phyloP scores from a whole-genome alignment of 2,329 filamentous ascomycete species.

The Ophiocordyceps camponoti-floridani region DNA sequence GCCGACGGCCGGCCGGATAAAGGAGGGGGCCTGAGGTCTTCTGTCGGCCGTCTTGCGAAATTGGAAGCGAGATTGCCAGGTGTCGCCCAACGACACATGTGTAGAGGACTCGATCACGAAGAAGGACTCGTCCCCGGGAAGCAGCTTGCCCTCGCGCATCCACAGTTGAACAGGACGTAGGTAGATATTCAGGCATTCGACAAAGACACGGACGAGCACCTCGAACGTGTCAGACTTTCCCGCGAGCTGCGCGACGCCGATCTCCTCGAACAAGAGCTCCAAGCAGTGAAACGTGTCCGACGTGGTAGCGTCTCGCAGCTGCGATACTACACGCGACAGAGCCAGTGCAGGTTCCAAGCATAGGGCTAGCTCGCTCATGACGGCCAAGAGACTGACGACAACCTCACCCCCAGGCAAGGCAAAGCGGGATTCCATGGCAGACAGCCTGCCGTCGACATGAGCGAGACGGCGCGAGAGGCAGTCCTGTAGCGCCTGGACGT shows the following conservation, averaged over 20 bases:
- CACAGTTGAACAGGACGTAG: constrained; percentile 62
- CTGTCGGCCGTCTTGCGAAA: constrained; percentile 44
- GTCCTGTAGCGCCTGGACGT: constrained; percentile 55
- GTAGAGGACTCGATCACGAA: constrained; percentile 48
- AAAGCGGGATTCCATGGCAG: constrained; percentile 40
- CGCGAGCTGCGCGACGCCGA: constrained; percentile 50
- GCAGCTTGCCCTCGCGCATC: constrained; percentile 66
- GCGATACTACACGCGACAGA: constrained; percentile 43
- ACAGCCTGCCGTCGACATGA: constrained; percentile 40
- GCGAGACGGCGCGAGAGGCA: constrained; percentile 38
- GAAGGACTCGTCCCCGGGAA: constrained; percentile 48
- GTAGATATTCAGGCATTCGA: constrained; percentile 69
- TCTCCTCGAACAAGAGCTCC: constrained; percentile 57
- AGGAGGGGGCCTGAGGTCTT: constrained; percentile 50
- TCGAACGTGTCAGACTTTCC: constrained; percentile 44
- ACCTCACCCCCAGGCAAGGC: constrained; percentile 32
- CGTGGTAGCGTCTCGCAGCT: constrained; percentile 29
- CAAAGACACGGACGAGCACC: constrained; percentile 52
- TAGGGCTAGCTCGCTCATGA: constrained; percentile 38
- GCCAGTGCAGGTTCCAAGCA: constrained; percentile 36
- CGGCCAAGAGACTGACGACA: constrained; percentile 46
- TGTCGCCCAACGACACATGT: constrained; percentile 38
- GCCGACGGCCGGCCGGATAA: constrained; percentile 48
- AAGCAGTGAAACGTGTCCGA: constrained; percentile 52
- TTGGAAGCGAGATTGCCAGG: constrained; percentile 63